Percentiles rank a stretch among this genome's conserved stretches.
phyloP scores from a whole-genome alignment of 2,329 filamentous ascomycete genomes.

The Chaetomium olivaceum region DNA sequence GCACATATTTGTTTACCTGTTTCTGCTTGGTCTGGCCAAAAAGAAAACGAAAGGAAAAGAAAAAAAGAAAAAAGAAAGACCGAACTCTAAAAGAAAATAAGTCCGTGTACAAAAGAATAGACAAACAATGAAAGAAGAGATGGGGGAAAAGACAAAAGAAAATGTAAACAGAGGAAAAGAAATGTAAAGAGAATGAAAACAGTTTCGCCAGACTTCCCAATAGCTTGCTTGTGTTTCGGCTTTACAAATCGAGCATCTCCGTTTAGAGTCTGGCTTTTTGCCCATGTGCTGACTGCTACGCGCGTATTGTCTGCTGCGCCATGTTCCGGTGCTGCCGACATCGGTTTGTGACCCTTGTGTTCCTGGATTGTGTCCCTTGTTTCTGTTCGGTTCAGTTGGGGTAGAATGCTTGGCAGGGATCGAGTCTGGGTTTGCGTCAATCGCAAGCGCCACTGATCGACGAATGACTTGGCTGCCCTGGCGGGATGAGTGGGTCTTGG shows the following conservation, averaged over 20 bases:
- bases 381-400: not conserved
- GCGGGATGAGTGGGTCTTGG: not conserved
- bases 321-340: not conserved
- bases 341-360: not conserved
- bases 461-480: slow-evolving; percentile 1
- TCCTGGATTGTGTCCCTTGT: not conserved
- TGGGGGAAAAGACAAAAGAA: no score
- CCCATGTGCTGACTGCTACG: not conserved
- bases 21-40: no score
- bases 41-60: no score
- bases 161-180: no score
- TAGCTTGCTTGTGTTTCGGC: no score
- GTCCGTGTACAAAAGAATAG: no score
- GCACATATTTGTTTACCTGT: not conserved
- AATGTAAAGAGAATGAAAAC: no score
- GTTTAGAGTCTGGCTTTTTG: not conserved
- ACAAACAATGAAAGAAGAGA: no score
- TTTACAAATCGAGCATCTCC: no score
- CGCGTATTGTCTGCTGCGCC: not conserved
- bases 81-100: no score
- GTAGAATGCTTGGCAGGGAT: not conserved
- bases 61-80: no score
- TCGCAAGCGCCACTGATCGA: not conserved
- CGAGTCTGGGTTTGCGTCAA: not conserved
- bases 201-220: no score